Conservation (phyloP, 768 basidiomycete species). For the Mycena indigotica region DNA sequence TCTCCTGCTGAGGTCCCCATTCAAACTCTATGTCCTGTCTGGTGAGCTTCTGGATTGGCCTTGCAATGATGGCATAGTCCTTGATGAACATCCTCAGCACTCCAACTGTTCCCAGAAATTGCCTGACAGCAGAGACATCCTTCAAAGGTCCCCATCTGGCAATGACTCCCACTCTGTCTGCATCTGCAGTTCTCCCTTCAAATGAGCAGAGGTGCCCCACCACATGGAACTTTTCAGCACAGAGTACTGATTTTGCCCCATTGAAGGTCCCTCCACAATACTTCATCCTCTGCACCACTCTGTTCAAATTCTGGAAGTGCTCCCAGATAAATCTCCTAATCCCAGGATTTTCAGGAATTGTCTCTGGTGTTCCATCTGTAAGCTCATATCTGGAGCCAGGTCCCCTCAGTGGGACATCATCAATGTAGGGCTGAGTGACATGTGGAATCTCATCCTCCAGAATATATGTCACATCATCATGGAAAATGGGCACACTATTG, state of each 20-base stretch:
- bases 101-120: constrained; percentile 14
- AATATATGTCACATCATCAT: constrained; percentile 30
- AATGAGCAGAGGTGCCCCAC: constrained; percentile 32
- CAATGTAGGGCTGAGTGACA: constrained; percentile 26
- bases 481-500: constrained; percentile 32
- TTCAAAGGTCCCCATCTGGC: constrained; percentile 12
- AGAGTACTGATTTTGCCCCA: constrained; percentile 28
- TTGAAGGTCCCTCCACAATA: constrained; percentile 24
- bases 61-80: constrained; percentile 7
- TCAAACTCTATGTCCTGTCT: neutral
- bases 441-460: constrained; percentile 31
- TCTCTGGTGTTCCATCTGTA: constrained; percentile 23
- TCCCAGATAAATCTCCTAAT: constrained; percentile 17
- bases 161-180: constrained; percentile 24
- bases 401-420: constrained; percentile 31
- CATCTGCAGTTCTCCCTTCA: constrained; percentile 26
- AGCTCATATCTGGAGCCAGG: constrained; percentile 23
- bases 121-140: constrained; percentile 7
- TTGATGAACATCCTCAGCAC: constrained; percentile 24
- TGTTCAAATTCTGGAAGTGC: constrained; percentile 10
- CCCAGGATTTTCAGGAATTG: constrained; percentile 20
- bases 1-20: constrained; percentile 1
- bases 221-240: constrained; percentile 10
- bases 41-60: constrained; percentile 7
- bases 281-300: neutral